Conservation (phyloP, 1,139 yeast genomes). For the Saccharomyces hybrid region DNA sequence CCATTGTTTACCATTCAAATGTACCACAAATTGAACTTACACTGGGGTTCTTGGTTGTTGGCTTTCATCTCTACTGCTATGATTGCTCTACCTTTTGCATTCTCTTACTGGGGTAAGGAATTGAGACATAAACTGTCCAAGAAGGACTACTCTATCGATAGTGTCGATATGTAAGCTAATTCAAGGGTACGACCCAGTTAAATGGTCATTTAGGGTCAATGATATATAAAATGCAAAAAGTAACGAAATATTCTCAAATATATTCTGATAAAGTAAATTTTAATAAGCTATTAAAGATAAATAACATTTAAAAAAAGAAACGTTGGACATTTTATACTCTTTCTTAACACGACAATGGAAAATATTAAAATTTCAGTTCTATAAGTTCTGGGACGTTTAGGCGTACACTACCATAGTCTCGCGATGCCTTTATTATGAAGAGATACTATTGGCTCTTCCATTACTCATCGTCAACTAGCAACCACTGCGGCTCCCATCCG, state of each 20-base stretch:
- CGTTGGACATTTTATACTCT: neutral
- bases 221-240: no score
- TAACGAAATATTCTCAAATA: neutral
- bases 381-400: no score
- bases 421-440: no score
- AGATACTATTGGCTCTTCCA: no score
- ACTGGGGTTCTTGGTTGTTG: conserved; percentile 68
- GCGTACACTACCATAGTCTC: no score
- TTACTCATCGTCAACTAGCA: no score
- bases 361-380: neutral
- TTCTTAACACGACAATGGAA: neutral
- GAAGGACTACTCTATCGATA: conserved; percentile 47
- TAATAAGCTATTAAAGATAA: neutral
- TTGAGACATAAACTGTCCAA: conserved; percentile 60
- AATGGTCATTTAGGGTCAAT: no score
- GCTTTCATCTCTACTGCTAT: conserved; percentile 79
- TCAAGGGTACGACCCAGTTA: no score
- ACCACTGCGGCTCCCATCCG: no score
- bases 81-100: conserved; percentile 76
- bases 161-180: conserved; percentile 12
- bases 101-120: conserved; percentile 58
- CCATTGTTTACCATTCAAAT: conserved; percentile 69
- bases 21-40: conserved; percentile 59
- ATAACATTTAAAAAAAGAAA: conserved; percentile 38
- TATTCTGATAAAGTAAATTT: neutral